Conservation (phyloP, 192 early-diverging fungal species). For the Jimgerdemannia flammicorona region DNA sequence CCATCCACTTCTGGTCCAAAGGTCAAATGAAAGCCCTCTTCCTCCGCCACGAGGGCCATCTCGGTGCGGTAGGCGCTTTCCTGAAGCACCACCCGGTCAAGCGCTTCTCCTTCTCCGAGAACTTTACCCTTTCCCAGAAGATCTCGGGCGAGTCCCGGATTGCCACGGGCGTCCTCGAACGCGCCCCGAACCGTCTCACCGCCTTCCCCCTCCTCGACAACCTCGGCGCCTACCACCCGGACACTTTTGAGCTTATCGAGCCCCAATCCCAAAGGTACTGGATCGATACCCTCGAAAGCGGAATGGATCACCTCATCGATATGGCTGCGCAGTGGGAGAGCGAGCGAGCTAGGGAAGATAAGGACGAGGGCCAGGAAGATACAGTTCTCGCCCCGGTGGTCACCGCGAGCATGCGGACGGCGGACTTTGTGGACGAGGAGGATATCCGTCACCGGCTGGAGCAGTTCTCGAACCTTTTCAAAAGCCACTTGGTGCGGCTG, state of each 20-base stretch:
- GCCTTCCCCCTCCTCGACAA: constrained; percentile 60
- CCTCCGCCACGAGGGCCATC: constrained; percentile 94
- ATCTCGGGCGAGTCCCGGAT: constrained; percentile 48
- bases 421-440: constrained; percentile 13
- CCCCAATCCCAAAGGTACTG: constrained; percentile 64
- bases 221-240: constrained; percentile 54
- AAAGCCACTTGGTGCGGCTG: constrained; percentile 58
- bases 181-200: constrained; percentile 42
- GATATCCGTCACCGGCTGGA: background rate
- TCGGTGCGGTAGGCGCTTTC: constrained; percentile 93
- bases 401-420: constrained; percentile 1
- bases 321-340: constrained; percentile 38
- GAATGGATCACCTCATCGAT: constrained; percentile 56
- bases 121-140: constrained; percentile 63
- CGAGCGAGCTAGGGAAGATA: constrained; percentile 10
- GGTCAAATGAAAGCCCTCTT: constrained; percentile 93
- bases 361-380: constrained; percentile 24
- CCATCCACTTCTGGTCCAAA: constrained; percentile 97
- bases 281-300: constrained; percentile 69
- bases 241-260: constrained; percentile 62
- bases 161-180: constrained; percentile 67
- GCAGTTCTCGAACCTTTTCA: constrained; percentile 64
- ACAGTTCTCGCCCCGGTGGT: constrained; percentile 3
- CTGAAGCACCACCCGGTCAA: constrained; percentile 43
- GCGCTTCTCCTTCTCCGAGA: constrained; percentile 77